Evolutionary conservation across 1,284 basidiomycete genomes (phyloP).

Genomic region (Cutaneotrichosporon curvatum): DNA sequence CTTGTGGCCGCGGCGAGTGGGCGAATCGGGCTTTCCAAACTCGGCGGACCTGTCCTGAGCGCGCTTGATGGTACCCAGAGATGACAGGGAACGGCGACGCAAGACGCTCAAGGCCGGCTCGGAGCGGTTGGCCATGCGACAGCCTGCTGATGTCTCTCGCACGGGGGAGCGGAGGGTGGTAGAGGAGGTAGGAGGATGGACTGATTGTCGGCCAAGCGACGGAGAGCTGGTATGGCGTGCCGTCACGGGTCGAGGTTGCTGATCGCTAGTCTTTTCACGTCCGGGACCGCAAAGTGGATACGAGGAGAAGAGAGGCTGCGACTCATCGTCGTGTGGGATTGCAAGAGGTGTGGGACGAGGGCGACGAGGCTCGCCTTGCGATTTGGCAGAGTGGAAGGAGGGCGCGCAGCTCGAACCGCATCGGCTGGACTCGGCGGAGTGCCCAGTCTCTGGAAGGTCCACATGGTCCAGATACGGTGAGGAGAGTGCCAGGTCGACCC

Average conservation of each 20-base stretch:
- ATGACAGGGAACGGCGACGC: conserved; percentile 8
- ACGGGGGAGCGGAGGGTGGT: too few species aligned
- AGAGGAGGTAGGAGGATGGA: too few species aligned
- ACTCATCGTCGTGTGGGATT: conserved; percentile 2
- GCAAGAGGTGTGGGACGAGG: conserved; percentile 5
- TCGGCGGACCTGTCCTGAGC: background rate
- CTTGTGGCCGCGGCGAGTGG: background rate
- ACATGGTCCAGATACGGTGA: conserved; percentile 3
- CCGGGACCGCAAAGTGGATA: conserved; percentile 15
- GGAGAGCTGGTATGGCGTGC: too few species aligned
- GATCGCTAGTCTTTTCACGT: background rate
- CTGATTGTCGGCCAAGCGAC: too few species aligned
- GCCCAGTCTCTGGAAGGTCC: background rate
- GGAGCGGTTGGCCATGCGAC: background rate
- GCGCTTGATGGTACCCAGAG: conserved; percentile 7
- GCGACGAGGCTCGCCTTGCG: background rate
- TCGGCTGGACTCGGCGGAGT: conserved; percentile 8
- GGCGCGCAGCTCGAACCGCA: background rate
- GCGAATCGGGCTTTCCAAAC: background rate
- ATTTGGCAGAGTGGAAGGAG: conserved; percentile 1
- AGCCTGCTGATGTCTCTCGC: too few species aligned
- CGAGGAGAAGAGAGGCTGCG: conserved; percentile 5
- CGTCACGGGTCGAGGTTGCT: too few species aligned
- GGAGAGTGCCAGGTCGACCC: conserved; percentile 3
- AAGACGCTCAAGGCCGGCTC: conserved; percentile 1